These are phyloP conservation scores for Beauveria pseudobassiana DNA, from an alignment of 2,329 filamentous ascomycete genomes.

Conservation along the genomic window DNA sequence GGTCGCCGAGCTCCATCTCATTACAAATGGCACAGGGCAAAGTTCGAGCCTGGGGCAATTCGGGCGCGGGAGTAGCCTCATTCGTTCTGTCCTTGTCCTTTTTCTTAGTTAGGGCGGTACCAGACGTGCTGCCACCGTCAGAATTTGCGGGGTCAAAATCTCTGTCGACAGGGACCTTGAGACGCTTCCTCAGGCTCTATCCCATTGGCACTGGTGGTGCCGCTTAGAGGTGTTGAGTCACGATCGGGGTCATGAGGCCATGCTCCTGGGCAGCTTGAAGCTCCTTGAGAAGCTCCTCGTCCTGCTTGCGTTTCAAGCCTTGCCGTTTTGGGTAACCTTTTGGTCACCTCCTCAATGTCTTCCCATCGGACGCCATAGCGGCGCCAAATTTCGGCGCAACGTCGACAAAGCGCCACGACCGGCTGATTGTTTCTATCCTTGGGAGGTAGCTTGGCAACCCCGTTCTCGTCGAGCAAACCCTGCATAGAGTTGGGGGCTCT, in stretches of 20 bases:
- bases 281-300: conserved; percentile 82
- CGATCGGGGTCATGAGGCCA: conserved; percentile 34
- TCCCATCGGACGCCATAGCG: conserved; percentile 96
- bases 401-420: conserved; percentile 76
- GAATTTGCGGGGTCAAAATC: conserved; percentile 40
- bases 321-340: conserved; percentile 75
- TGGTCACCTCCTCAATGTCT: conserved; percentile 81
- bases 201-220: conserved; percentile 22
- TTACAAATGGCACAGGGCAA: conserved; percentile 83
- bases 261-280: conserved; percentile 58
- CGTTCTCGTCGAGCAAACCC: conserved; percentile 59
- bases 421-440: conserved; percentile 73
- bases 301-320: conserved; percentile 81
- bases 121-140: conserved; percentile 33
- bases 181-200: conserved; percentile 57
- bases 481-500: conserved; percentile 73
- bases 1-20: conserved; percentile 63
- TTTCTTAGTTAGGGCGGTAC: conserved; percentile 38
- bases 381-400: conserved; percentile 89
- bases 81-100: conserved; percentile 46
- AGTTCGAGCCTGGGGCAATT: conserved; percentile 68
- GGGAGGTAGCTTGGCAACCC: conserved; percentile 42
- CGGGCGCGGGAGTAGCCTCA: conserved; percentile 56
- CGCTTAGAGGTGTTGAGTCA: conserved; percentile 30
- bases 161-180: conserved; percentile 48